Evolutionary conservation across 2,329 filamentous ascomycete species (phyloP), one percentile per base, ranked within the genome.

Genomic region (Penicillium sp.): DNA sequence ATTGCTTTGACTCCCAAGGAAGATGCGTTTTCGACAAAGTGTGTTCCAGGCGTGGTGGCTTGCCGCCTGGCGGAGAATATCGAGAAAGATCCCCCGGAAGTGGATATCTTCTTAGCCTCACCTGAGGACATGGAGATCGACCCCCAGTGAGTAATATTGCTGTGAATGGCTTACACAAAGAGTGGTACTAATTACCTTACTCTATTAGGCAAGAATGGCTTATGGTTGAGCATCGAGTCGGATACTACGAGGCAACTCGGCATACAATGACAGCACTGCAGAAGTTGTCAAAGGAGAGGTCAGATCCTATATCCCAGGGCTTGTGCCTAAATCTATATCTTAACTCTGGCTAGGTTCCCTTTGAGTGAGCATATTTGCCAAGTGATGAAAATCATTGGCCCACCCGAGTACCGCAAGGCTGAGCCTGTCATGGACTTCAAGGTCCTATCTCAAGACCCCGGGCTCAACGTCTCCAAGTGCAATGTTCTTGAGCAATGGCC

Each of bases 191-290:
- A 45, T 7, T 8, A 11, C 13, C 9, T 14, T 12, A 11, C 9
- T n/a, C 10, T 2, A 14, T 11, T 44, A 45, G 42, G n/a, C 33
- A 79, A 29, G 82, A 87, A 58, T 84, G 84, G 66, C 69, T 91
- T 10, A 95, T 95, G 88, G 72, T 95, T 0, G 89, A 95, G 63
- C 79, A 86, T 1, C 79, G 84, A 3, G 68, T 70, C 0, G 84
- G 87, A 0, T 95, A 90, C 64, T 95, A 82, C 55, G 91, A 96
- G 66, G 82, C 87, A 0, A 77, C 81, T 31, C 79, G 88, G 0
- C 82, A 95, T 64, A 85, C 84, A 0, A 76, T 96, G 64, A 73
- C 80, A 12, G 85, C 87, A 0, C 70, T 95, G 1, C 89, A 95
- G 72, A 75, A 82, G 70, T 65, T 80, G 70, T 77, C 70, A 49